Conservation (phyloP, 2,329 filamentous ascomycete species). For the Fusarium tupiense region DNA sequence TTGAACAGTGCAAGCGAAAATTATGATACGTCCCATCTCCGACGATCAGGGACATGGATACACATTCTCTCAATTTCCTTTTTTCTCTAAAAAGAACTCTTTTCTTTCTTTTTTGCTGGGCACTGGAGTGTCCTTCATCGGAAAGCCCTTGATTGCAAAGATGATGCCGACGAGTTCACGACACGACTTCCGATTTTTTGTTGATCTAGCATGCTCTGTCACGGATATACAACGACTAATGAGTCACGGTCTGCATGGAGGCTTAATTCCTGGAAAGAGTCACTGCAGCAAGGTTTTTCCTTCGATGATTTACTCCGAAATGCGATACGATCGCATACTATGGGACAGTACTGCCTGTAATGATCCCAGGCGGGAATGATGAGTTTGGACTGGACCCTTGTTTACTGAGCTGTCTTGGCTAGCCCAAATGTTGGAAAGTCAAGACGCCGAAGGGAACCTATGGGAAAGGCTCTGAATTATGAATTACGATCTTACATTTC, state of each 20-base stretch:
- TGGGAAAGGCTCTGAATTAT: conserved; percentile 35
- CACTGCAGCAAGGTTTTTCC: conserved; percentile 37
- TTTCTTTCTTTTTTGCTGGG: conserved; percentile 38
- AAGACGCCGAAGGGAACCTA: conserved; percentile 39
- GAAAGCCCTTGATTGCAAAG: conserved; percentile 41
- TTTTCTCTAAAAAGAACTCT: conserved; percentile 28
- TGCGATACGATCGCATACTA: conserved; percentile 46
- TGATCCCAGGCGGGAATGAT: conserved; percentile 50
- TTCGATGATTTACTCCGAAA: conserved; percentile 41
- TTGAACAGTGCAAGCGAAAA: conserved; percentile 13
- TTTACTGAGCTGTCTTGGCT: conserved; percentile 34
- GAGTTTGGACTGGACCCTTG: conserved; percentile 41
- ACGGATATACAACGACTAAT: conserved; percentile 57
- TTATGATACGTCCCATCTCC: conserved; percentile 2
- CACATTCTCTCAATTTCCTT: conserved; percentile 34
- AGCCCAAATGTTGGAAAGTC: conserved; percentile 35
- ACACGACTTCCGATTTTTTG: conserved; percentile 49
- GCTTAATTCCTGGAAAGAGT: conserved; percentile 46
- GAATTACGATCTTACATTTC: conserved; percentile 47
- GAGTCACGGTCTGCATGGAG: conserved; percentile 56
- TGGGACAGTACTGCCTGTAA: conserved; percentile 51
- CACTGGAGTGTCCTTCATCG: conserved; percentile 43
- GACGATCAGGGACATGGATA: conserved; percentile 8
- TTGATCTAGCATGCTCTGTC: conserved; percentile 47
- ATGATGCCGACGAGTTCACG: conserved; percentile 51